These are phyloP conservation scores for Ceratobasidium papillatum DNA, from an alignment of 1,284 basidiomycete genomes.

Conservation along the genomic window DNA sequence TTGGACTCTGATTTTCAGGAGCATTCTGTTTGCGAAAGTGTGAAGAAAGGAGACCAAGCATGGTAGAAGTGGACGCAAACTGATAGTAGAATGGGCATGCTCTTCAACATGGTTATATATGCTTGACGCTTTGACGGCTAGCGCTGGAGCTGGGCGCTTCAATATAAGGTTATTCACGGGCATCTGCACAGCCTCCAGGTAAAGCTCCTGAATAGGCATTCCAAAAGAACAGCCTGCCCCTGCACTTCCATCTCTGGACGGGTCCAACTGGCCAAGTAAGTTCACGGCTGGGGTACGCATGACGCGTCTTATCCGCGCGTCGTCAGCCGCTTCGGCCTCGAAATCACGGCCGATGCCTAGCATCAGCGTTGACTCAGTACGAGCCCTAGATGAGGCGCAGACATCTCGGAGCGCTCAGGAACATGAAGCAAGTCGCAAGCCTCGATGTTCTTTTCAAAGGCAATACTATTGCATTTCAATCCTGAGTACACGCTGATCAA, in stretches of 20 bases:
- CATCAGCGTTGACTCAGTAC: neutral
- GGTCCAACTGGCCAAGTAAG: neutral
- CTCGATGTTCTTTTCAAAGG: no score
- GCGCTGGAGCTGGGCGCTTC: neutral
- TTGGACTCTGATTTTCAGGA: neutral
- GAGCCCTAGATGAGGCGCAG: neutral
- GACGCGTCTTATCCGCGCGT: neutral
- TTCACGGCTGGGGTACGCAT: neutral
- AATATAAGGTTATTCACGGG: neutral
- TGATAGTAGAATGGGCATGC: neutral
- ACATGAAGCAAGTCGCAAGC: neutral
- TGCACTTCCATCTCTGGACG: neutral
- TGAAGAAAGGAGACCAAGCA: conserved; percentile 11
- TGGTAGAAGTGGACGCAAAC: neutral
- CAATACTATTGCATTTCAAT: no score
- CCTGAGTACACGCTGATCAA: neutral
- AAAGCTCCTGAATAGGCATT: neutral
- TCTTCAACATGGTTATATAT: neutral
- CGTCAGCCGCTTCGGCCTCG: conserved; percentile 19
- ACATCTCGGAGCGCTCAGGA: neutral
- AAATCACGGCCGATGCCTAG: neutral
- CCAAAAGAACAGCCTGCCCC: neutral
- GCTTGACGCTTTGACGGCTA: neutral
- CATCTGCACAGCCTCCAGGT: neutral
- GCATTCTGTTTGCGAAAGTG: conserved; percentile 27